phyloP scores from a whole-genome alignment of 441 rosid genomes.

The Erodium moschatum region DNA sequence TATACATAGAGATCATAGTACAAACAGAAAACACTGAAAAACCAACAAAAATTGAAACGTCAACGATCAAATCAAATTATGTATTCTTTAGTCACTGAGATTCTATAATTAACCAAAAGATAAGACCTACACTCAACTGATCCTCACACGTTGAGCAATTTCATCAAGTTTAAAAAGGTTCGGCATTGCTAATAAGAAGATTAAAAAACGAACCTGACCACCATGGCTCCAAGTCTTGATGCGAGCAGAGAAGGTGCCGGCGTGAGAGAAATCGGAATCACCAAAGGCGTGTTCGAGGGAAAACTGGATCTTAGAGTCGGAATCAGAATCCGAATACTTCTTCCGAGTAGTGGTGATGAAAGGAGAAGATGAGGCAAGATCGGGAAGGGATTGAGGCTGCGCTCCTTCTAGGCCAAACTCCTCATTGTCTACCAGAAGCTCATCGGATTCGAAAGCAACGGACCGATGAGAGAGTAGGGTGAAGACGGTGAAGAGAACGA shows the following conservation, averaged over 20 bases:
- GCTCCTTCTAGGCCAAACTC: conserved; percentile 36
- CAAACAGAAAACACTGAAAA: too few relatives aligned
- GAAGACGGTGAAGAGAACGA: too few relatives aligned
- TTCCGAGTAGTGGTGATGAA: conserved; percentile 47
- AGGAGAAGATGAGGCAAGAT: conserved; percentile 23
- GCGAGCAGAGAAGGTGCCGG: conserved; percentile 85
- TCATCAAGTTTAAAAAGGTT: not conserved
- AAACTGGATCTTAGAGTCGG: conserved; percentile 67
- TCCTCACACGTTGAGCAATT: not conserved
- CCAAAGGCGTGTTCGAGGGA: conserved; percentile 83
- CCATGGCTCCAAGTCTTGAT: conserved; percentile 74
- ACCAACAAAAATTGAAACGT: too few relatives aligned
- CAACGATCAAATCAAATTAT: too few relatives aligned
- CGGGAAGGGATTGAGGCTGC: conserved; percentile 15
- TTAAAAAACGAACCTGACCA: conserved; percentile 41
- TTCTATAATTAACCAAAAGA: not conserved
- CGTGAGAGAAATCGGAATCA: conserved; percentile 62
- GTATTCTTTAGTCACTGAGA: not conserved
- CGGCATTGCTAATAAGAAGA: too few relatives aligned
- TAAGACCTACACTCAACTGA: not conserved
- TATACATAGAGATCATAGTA: too few relatives aligned
- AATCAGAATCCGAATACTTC: too few relatives aligned
- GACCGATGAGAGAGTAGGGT: too few relatives aligned
- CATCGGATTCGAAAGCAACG: too few relatives aligned
- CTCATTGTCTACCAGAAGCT: too few relatives aligned